Evolutionary conservation across 345 rosid species (phyloP), one percentile per base, ranked within the genome.

Genomic region (Firmiana major): DNA sequence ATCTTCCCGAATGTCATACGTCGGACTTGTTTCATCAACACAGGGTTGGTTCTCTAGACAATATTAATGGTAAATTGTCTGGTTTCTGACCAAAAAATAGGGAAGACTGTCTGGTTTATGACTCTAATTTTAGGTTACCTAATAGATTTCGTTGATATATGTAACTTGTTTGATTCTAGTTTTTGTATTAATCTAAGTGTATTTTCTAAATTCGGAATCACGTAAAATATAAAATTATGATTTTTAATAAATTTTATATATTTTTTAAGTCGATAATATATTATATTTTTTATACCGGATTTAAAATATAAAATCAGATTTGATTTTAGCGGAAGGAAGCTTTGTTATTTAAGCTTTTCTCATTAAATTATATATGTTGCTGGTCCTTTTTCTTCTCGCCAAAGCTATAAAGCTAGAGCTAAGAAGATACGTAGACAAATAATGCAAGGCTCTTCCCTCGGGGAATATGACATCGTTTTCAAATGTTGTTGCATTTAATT

Each of bases 351-450:
- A 71, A 7, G 9, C 22, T 54, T 19, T 8, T 15, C 59, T 60
- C 57, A 67, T 75, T 64, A 63, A 82, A 9, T 75, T 64, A 63
- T 78, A 9, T 51, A 0, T 31, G 69, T n/a, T 3, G 65, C 3
- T 11, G 77, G 51, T 21, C 51, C 70, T 72, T 36, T 5, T 34
- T 12, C 73, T 6, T 77, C 80, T 76, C 73, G 21, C 60, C 17
- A 60, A 76, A 19, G 59, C 10, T 54, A 17, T 19, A 46, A 6
- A 82, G 49, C 19, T 10, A 42, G 28, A 19, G 45, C 59, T 19
- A 54, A 54, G 3, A 53, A 53, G 22, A 54, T 19, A 54, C 24
- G 19, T 54, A 2, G 26, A 3, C 59, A 54, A 54, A n/a, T 54
- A 54, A 3, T 6, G 1, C 58, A 53, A 54, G 59, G 59, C 59